Evolutionary conservation across 768 basidiomycete species (phyloP).

Genomic region (Terana coerulea): DNA sequence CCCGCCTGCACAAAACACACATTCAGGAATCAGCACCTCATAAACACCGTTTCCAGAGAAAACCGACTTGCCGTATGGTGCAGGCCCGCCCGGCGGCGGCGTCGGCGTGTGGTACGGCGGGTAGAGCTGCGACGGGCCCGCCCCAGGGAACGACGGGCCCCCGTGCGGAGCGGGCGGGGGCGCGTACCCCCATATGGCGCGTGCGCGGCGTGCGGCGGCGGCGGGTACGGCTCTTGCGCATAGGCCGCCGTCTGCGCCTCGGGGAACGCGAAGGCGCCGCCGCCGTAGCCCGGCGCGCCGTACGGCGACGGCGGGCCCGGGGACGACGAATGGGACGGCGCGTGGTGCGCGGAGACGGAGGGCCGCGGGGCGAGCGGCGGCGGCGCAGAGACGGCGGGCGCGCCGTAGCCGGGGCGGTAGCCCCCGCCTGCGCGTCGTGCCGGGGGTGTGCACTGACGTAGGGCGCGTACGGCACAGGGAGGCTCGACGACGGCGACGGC

Average conservation of each 20-base stretch:
- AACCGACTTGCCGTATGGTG: not conserved
- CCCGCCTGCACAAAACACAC: not conserved
- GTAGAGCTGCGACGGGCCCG: not conserved
- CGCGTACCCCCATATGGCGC: not conserved
- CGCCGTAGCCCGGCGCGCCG: not conserved
- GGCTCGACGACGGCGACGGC: not conserved
- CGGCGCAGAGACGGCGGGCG: not conserved
- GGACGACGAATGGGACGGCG: constrained; percentile 5
- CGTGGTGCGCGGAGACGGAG: no score
- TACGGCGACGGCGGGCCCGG: not conserved
- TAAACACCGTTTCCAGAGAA: not conserved
- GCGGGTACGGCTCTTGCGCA: not conserved
- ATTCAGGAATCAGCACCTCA: constrained; percentile 5
- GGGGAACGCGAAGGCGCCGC: constrained; percentile 22
- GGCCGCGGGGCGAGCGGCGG: not conserved
- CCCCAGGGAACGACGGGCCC: not conserved
- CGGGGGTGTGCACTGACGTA: not conserved
- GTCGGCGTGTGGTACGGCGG: not conserved
- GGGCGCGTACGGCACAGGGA: not conserved
- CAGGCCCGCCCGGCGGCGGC: not conserved
- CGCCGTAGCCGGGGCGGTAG: not conserved
- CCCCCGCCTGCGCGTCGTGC: not conserved
- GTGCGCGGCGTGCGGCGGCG: not conserved
- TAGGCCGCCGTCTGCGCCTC: constrained; percentile 11
- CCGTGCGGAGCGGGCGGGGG: not conserved